Evolutionary conservation across 805 yeast species (phyloP).

Genomic region (Priceomyces fermenticarens): DNA sequence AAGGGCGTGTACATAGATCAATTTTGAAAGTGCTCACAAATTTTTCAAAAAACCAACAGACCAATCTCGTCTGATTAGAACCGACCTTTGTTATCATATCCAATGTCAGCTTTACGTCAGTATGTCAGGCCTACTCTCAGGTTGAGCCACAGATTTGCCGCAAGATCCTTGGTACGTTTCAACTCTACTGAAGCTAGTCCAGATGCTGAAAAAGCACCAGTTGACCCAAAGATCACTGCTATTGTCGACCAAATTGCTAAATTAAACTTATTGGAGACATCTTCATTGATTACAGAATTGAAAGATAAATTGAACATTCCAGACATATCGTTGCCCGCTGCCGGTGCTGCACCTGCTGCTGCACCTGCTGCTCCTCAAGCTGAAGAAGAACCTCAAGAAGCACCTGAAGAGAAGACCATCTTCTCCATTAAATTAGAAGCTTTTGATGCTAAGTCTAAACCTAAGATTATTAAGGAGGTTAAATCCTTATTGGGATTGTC

Average conservation of each 20-base stretch:
- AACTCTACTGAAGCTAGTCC: conserved; percentile 42
- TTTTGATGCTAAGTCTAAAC: conserved; percentile 92
- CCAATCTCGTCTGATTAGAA: background rate
- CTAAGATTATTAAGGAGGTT: conserved; percentile 97
- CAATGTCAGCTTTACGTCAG: conserved; percentile 35
- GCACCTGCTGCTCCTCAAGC: conserved; percentile 65
- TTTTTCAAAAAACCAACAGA: conserved; percentile 5
- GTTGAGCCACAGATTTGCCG: conserved; percentile 19
- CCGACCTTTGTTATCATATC: background rate
- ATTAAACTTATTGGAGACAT: conserved; percentile 89
- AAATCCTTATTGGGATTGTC: conserved; percentile 88
- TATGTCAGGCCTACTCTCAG: conserved; percentile 36
- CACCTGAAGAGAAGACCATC: conserved; percentile 85
- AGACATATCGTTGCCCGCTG: conserved; percentile 84
- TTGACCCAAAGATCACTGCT: conserved; percentile 81
- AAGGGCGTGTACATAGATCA: conserved; percentile 4
- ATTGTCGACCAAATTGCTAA: conserved; percentile 91
- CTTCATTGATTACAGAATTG: conserved; percentile 77
- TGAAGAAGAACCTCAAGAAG: conserved; percentile 72
- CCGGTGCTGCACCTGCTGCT: conserved; percentile 52
- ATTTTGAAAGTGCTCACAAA: conserved; percentile 6
- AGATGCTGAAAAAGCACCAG: conserved; percentile 44
- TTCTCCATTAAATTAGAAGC: conserved; percentile 89
- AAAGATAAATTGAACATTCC: conserved; percentile 85
- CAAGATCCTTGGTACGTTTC: conserved; percentile 34